Evolutionary conservation across 345 rosid genomes (phyloP), one percentile per base, ranked within the genome.

Genomic region (Crucihimalaya himalaica): DNA sequence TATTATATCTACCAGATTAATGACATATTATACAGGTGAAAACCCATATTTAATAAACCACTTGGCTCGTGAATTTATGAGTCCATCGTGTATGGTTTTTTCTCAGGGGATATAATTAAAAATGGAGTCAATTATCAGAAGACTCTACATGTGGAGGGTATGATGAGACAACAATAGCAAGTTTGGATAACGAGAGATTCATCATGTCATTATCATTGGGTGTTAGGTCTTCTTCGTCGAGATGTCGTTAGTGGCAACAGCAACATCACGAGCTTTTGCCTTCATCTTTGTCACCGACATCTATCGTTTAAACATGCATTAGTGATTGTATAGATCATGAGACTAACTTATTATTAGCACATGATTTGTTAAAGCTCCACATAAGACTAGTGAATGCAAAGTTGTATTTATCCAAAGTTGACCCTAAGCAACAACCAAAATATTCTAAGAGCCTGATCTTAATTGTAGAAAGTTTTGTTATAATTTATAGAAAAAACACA

Each of bases 231-330:
- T 74, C 72, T 57, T 74, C 53, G 40, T 57, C 40, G 2, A 74
- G 20, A 48, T 62, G 59, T 74, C 66, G 40, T 66, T 47, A 4
- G 60, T 66, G 52, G 15, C 61, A 74, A 57, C 61, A 66, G 34
- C 72, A 74, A 66, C 60, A 16, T 37, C 72, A 66, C 78, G 54
- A 74, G 72, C 72, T 39, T 57, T 66, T 58, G 78, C 78, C 72
- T 74, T 66, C 72, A 48, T 66, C 52, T 34, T 54, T 66, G 53
- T 66, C 78, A 74, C 78, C 78, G 78, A 58, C 78, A 63, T 54
- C 5, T 8, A 60, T 57, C 34, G 27, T 11, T 66, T 47, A 74
- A 39, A 3, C 2, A 65, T 16, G 40, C 21, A 23, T 20, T 12
- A 11, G 5, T 55, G 53, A 52, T 52, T 62, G 27, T 12, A 20